Evolutionary conservation across 139 green algal genomes (phyloP).

Genomic region (Chlorella sp.): DNA sequence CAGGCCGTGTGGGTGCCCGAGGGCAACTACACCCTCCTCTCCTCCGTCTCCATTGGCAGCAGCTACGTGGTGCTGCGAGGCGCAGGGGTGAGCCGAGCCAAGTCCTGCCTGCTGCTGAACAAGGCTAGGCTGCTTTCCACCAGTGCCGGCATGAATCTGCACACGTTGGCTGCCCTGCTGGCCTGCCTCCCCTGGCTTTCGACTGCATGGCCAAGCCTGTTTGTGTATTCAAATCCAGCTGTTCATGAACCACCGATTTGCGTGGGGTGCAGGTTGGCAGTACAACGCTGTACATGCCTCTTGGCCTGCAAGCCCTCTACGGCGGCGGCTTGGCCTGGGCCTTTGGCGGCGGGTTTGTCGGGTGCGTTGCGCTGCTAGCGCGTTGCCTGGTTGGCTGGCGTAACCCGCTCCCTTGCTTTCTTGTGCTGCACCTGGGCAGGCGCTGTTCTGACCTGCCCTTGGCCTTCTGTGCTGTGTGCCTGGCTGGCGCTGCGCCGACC

Average conservation of each 20-base stretch:
- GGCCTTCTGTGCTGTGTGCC: too few relatives aligned
- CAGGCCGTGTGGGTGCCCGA: background rate
- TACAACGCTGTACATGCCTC: slow-evolving; percentile 4
- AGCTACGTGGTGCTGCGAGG: slow-evolving; percentile 9
- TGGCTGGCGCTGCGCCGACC: too few relatives aligned
- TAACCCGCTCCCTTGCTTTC: background rate
- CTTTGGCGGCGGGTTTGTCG: background rate
- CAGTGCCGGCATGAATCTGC: too few relatives aligned
- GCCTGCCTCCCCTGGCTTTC: too few relatives aligned
- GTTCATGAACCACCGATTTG: too few relatives aligned
- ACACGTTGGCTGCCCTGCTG: too few relatives aligned
- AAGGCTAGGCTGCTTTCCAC: too few relatives aligned
- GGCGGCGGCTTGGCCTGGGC: background rate
- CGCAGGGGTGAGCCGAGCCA: background rate
- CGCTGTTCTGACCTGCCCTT: too few relatives aligned
- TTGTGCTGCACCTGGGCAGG: background rate
- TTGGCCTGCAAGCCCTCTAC: background rate
- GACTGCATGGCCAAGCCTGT: too few relatives aligned
- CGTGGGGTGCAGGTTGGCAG: background rate
- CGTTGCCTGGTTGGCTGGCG: background rate
- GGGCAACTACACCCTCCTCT: background rate
- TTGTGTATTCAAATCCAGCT: too few relatives aligned
- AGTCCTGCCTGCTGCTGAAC: background rate
- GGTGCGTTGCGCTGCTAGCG: background rate
- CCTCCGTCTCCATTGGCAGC: background rate